phyloP scores from a whole-genome alignment of 1,284 basidiomycete species.

The Boletus calvinii region DNA sequence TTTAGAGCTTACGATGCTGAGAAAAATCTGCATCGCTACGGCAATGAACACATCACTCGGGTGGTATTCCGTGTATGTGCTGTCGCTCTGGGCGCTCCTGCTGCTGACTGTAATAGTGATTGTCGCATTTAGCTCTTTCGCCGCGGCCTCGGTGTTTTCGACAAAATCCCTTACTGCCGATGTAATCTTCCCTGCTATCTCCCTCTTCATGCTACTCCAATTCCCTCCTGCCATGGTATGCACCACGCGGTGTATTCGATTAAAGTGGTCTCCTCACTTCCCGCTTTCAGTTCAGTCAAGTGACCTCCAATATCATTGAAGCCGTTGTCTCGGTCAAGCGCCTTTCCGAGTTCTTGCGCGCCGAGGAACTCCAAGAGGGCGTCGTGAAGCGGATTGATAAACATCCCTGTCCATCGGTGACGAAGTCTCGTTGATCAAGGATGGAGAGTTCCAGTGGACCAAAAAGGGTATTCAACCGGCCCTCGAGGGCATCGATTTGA shows the following conservation, averaged over 20 bases:
- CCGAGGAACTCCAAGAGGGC: constrained; percentile 79
- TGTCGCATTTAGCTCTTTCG: constrained; percentile 88
- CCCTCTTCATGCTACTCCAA: constrained; percentile 86
- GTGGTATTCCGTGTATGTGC: constrained; percentile 54
- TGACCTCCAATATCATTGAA: constrained; percentile 79
- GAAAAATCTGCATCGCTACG: constrained; percentile 75
- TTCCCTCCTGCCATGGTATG: constrained; percentile 86
- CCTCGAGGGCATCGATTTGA: constrained; percentile 76
- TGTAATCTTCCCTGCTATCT: constrained; percentile 92
- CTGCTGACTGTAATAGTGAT: constrained; percentile 48
- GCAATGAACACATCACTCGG: constrained; percentile 61
- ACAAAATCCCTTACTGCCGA: constrained; percentile 81
- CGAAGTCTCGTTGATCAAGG: constrained; percentile 65
- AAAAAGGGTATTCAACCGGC: constrained; percentile 56
- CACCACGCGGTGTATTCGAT: not conserved
- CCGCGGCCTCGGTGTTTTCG: constrained; percentile 73
- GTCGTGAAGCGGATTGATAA: constrained; percentile 57
- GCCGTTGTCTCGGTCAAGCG: constrained; percentile 85
- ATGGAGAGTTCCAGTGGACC: constrained; percentile 82
- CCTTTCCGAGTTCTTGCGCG: constrained; percentile 73
- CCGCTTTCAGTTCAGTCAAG: constrained; percentile 56
- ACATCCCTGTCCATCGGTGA: constrained; percentile 56
- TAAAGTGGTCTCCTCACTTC: constrained; percentile 1
- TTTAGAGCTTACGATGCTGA: constrained; percentile 79
- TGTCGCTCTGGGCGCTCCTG: constrained; percentile 23